Evolutionary conservation across 495 filamentous ascomycete species (phyloP), one percentile per base, ranked within the genome.

Genomic region (Lineolata rhizophorae): DNA sequence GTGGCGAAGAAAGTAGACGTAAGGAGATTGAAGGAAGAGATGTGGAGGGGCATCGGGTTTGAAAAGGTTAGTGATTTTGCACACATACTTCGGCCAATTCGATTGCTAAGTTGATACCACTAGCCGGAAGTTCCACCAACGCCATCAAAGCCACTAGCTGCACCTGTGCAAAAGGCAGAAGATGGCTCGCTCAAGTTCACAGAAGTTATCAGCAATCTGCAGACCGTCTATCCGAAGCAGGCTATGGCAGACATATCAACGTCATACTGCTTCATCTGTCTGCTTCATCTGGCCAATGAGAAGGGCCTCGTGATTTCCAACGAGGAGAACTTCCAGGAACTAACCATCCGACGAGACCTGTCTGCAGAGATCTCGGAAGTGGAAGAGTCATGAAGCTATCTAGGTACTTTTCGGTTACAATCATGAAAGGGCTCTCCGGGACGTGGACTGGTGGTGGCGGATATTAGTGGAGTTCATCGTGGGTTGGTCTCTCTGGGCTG

Each of bases 1-100:
- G 76, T 90, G 16, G 90, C 90, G 10, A 99, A 93, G 66, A 99
- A 95, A 60, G 90, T 99, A n/a, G 90, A 99, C 46, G 83, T 95
- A 0, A 62, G 85, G 30, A 59, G 82, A 47, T 55, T 99, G 44
- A 99, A 99, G 57, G 76, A 84, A 49, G 82, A 99, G 49, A 71
- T 99, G 47, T 99, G 90, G 90, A 75, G 64, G 51, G 79, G 81
- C 4, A 79, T 93, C 52, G 76, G 71, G 13, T 61, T 77, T 24
- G 66, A 69, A 33, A 48, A 57, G 26, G 51, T 22, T 32, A 9
- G 15, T 24, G 30, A 36, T 36, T 25, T 9, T n/a, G 31, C 18
- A 8, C 9, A 32, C 18, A 15, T 25, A 25, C 12, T 25, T 12
- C 22, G n/a, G n/a, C n/a, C n/a, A n/a, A n/a, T n/a, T n/a, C n/a